Evolutionary conservation across 148 eudicot species (phyloP).

Genomic region (Bassia scoparia): DNA sequence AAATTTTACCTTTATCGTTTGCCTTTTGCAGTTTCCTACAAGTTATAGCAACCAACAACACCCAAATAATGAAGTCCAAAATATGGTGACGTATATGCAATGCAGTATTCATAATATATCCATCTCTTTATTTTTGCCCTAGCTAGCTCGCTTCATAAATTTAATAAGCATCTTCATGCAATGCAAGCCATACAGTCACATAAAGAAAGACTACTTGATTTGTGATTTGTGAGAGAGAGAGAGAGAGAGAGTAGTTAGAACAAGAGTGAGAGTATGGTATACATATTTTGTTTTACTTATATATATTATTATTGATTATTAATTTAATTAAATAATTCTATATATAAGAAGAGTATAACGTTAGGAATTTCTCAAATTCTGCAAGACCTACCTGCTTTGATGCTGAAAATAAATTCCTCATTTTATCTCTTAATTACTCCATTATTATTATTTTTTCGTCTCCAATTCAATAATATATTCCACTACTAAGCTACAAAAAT

Average conservation of each 20-base stretch:
- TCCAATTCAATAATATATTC: conserved; percentile 11
- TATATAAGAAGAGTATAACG: conserved; percentile 17
- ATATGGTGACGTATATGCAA: neutral
- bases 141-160: conserved; percentile 3
- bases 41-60: conserved; percentile 18
- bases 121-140: conserved; percentile 21
- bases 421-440: conserved; percentile 15
- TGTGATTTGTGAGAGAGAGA: too few relatives aligned
- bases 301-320: too few relatives aligned
- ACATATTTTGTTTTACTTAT: neutral
- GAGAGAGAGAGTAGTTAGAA: neutral
- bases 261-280: neutral
- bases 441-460: neutral
- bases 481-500: conserved; percentile 13
- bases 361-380: conserved; percentile 36
- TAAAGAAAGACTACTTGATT: conserved; percentile 20
- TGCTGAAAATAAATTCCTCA: conserved; percentile 29
- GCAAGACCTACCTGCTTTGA: conserved; percentile 21
- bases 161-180: conserved; percentile 25
- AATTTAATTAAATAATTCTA: neutral
- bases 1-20: too few relatives aligned
- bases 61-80: conserved; percentile 11
- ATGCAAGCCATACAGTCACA: conserved; percentile 29
- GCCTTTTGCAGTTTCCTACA: too few relatives aligned
- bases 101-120: neutral